Conservation (phyloP, 139 green algal genomes). For the Monoraphidium neglectum region DNA sequence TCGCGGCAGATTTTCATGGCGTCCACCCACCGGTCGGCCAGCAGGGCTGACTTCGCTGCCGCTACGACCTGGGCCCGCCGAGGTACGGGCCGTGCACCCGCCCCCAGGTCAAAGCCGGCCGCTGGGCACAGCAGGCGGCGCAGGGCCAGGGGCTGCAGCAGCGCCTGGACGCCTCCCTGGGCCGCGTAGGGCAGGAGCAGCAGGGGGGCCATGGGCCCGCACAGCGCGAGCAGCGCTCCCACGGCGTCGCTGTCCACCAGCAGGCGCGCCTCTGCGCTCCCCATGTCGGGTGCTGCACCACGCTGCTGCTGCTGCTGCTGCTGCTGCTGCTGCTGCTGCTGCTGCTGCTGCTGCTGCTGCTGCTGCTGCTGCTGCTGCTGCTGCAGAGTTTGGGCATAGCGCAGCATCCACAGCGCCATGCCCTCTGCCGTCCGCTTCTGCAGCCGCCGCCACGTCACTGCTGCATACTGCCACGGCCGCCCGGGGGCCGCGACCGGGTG, state of each 20-base stretch:
- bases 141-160: neutral
- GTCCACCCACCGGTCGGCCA: too few species aligned
- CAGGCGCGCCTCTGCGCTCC: neutral
- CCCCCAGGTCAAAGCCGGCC: too few species aligned
- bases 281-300: neutral
- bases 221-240: neutral
- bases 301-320: neutral
- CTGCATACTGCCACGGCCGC: too few species aligned
- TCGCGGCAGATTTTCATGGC: too few species aligned
- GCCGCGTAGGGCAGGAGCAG: neutral
- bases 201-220: neutral
- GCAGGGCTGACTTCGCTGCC: too few species aligned
- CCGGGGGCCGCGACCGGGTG: too few species aligned
- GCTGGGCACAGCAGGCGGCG: too few species aligned
- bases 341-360: neutral
- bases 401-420: neutral
- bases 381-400: neutral
- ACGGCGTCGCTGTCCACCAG: too few species aligned
- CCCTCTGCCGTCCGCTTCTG: neutral
- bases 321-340: neutral
- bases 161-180: neutral
- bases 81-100: too few species aligned
- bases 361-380: constrained; percentile 15
- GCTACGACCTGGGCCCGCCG: too few species aligned
- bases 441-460: neutral